phyloP scores from a whole-genome alignment of 495 filamentous ascomycete species.

The Hypoxylon trugodes region DNA sequence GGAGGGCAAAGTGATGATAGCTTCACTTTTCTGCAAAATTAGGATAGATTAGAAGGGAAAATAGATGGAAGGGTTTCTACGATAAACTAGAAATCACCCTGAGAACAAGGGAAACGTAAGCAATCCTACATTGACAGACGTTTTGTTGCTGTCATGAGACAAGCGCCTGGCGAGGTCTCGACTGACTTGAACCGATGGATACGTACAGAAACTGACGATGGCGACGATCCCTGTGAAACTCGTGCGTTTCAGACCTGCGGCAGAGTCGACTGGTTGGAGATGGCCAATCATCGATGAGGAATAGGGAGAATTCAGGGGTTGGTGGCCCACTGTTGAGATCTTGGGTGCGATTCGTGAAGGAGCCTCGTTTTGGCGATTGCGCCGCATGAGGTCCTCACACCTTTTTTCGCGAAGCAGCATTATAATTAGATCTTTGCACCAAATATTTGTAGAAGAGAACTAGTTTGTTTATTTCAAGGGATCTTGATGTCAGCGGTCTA shows the following conservation, averaged over 20 bases:
- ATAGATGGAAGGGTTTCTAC: conserved; percentile 16
- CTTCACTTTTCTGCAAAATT: conserved; percentile 37
- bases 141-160: conserved; percentile 28
- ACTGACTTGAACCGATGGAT: too few species aligned
- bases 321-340: conserved; percentile 19
- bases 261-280: conserved; percentile 48
- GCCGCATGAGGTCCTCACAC: neutral
- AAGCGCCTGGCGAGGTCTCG: conserved; percentile 12
- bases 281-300: conserved; percentile 29
- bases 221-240: conserved; percentile 42
- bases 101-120: conserved; percentile 26
- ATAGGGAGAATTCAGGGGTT: conserved; percentile 2
- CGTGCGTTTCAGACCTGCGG: conserved; percentile 52
- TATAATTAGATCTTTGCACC: neutral
- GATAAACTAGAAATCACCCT: conserved; percentile 9
- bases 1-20: conserved; percentile 34
- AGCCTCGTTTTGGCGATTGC: conserved; percentile 3
- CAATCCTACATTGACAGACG: conserved; percentile 27
- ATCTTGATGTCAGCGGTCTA: too few species aligned
- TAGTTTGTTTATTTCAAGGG: too few species aligned
- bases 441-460: too few species aligned
- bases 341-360: conserved; percentile 21
- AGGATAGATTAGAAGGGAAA: conserved; percentile 32
- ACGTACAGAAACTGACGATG: too few species aligned
- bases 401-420: neutral